phyloP scores from a whole-genome alignment of 1,284 basidiomycete genomes.

The Heterobasidion occidentale region DNA sequence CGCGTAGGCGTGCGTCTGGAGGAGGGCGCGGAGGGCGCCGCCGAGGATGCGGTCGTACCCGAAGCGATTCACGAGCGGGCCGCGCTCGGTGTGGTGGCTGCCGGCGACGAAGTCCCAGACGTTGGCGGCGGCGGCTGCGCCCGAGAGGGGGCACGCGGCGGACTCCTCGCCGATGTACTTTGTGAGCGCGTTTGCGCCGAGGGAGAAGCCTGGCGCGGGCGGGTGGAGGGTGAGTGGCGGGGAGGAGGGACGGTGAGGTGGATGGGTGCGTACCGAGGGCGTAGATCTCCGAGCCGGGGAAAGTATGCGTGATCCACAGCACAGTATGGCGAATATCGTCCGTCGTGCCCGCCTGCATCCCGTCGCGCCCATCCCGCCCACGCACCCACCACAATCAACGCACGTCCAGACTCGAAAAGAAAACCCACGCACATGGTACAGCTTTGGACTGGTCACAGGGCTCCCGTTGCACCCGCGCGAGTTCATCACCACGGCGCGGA shows the following conservation, averaged over 20 bases:
- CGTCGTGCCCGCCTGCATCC: constrained; percentile 19
- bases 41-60: constrained; percentile 19
- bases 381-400: too few relatives aligned
- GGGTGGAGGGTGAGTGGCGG: too few relatives aligned
- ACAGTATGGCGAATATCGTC: constrained; percentile 19
- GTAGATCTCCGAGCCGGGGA: constrained; percentile 17
- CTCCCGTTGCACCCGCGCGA: constrained; percentile 20
- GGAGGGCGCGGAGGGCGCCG: constrained; percentile 15
- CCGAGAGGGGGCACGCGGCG: constrained; percentile 17
- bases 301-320: constrained; percentile 18
- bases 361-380: not conserved
- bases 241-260: too few relatives aligned
- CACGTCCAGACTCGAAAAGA: too few relatives aligned
- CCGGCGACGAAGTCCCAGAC: constrained; percentile 19
- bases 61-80: constrained; percentile 11
- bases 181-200: constrained; percentile 20
- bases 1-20: constrained; percentile 12
- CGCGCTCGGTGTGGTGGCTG: constrained; percentile 11
- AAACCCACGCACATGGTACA: constrained; percentile 21
- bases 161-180: constrained; percentile 22
- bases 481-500: constrained; percentile 20
- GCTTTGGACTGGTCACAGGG: constrained; percentile 18
- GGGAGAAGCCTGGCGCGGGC: constrained; percentile 23
- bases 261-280: constrained; percentile 12
- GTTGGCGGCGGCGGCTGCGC: constrained; percentile 16